These are phyloP conservation scores for Venturia effusa DNA, from an alignment of 2,329 filamentous ascomycete species.

Conservation along the genomic window DNA sequence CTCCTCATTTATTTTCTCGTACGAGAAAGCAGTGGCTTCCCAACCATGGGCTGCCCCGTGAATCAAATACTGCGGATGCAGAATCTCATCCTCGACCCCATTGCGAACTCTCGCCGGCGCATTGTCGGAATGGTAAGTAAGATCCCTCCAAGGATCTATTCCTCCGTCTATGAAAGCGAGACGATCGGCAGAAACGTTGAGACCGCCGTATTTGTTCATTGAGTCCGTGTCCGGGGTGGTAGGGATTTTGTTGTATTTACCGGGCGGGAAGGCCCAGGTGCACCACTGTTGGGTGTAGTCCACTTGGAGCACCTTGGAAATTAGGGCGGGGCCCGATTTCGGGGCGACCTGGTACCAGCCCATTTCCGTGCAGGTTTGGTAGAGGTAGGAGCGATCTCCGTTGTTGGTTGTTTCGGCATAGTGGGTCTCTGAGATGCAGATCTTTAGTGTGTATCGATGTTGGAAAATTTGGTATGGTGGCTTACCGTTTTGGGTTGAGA, in stretches of 20 bases:
- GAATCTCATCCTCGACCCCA: background rate
- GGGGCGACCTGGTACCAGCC: conserved; percentile 41
- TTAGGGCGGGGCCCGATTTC: conserved; percentile 31
- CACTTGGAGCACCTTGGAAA: conserved; percentile 37
- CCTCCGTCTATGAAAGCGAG: conserved; percentile 43
- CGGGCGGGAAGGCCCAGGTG: conserved; percentile 41
- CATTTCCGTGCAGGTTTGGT: conserved; percentile 38
- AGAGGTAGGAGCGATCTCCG: conserved; percentile 36
- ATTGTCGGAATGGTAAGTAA: conserved; percentile 39
- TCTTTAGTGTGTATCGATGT: background rate
- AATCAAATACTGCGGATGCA: conserved; percentile 36
- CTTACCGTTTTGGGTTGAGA: conserved; percentile 31
- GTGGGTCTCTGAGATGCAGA: conserved; percentile 20
- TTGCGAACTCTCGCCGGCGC: conserved; percentile 28
- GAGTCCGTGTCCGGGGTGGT: too few species aligned
- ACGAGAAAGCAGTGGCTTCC: conserved; percentile 30
- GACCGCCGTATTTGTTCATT: too few species aligned
- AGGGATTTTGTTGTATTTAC: conserved; percentile 35
- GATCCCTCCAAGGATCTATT: conserved; percentile 41
- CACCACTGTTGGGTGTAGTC: conserved; percentile 47
- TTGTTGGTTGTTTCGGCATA: conserved; percentile 35
- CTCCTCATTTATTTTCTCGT: conserved; percentile 32
- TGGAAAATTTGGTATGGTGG: background rate
- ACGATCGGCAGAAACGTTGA: conserved; percentile 34
- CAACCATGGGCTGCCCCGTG: conserved; percentile 41